Evolutionary conservation across 1,139 yeast species (phyloP).

Genomic region (Blastobotrys proliferans): DNA sequence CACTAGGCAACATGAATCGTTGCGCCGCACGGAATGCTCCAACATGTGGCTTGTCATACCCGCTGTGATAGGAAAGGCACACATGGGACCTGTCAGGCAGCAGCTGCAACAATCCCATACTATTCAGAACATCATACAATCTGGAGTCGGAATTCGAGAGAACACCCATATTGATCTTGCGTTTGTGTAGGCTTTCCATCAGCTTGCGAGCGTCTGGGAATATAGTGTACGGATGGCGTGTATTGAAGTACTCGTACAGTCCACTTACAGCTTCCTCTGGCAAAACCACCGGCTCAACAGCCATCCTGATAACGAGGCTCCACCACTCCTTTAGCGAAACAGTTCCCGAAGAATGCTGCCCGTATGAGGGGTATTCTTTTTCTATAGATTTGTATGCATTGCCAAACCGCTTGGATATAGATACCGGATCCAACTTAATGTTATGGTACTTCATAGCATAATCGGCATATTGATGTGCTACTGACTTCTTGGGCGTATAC

Average conservation of each 20-base stretch:
- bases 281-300: slow-evolving; percentile 19
- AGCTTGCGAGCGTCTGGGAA: slow-evolving; percentile 23
- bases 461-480: slow-evolving; percentile 23
- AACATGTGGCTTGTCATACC: slow-evolving; percentile 26
- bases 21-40: slow-evolving; percentile 22
- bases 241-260: slow-evolving; percentile 24
- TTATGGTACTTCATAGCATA: slow-evolving; percentile 21
- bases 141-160: slow-evolving; percentile 30
- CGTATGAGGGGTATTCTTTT: slow-evolving; percentile 25
- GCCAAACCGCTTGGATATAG: slow-evolving; percentile 17
- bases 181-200: slow-evolving; percentile 14
- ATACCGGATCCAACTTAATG: slow-evolving; percentile 16
- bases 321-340: slow-evolving; percentile 25
- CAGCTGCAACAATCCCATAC: slow-evolving; percentile 17
- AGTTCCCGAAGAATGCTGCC: slow-evolving; percentile 12
- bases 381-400: slow-evolving; percentile 19
- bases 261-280: slow-evolving; percentile 18
- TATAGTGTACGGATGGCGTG: slow-evolving; percentile 22
- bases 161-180: slow-evolving; percentile 22
- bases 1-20: no score
- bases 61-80: slow-evolving; percentile 26
- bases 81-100: slow-evolving; percentile 7
- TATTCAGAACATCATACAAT: slow-evolving; percentile 20
- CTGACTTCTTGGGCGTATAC: slow-evolving; percentile 24
- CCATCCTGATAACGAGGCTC: slow-evolving; percentile 20